These are phyloP conservation scores for Podila epicladia DNA, from an alignment of 192 early-diverging fungal species.

Conservation along the genomic window DNA sequence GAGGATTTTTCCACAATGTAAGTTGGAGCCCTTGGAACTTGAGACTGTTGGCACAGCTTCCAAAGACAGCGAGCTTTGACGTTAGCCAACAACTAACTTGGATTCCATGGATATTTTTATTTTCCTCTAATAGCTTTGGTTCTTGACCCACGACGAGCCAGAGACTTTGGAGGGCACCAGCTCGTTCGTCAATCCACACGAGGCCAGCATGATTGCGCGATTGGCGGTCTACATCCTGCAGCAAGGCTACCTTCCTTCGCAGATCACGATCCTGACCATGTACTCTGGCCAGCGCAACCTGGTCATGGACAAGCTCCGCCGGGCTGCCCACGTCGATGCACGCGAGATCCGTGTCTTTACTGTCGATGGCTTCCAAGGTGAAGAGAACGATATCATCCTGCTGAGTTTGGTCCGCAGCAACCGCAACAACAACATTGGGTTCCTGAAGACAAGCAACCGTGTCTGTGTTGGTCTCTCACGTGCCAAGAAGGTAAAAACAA, in stretches of 20 bases:
- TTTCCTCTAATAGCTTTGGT: conserved; percentile 36
- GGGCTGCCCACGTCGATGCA: conserved; percentile 8
- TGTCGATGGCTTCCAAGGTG: conserved; percentile 98
- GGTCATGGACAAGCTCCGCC: conserved; percentile 48
- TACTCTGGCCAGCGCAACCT: conserved; percentile 60
- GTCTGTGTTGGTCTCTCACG: conserved; percentile 65
- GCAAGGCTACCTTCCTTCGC: conserved; percentile 34
- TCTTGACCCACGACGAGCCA: conserved; percentile 56
- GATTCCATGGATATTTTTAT: not conserved
- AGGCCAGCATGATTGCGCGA: conserved; percentile 21
- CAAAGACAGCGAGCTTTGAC: not conserved
- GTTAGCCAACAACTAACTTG: not conserved
- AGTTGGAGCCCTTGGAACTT: not conserved
- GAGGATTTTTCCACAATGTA: conserved; percentile 60
- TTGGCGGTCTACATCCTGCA: conserved; percentile 46
- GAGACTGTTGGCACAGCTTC: not conserved
- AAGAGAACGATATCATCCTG: conserved; percentile 98
- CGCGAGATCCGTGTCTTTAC: conserved; percentile 85
- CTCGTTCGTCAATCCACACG: conserved; percentile 41
- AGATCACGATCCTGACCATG: conserved; percentile 63
- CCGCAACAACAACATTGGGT: conserved; percentile 83
- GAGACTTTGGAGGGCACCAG: conserved; percentile 29
- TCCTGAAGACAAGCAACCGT: conserved; percentile 73
- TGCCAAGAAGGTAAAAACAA: conserved; percentile 56
- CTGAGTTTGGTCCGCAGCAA: conserved; percentile 94